phyloP scores from a whole-genome alignment of 495 filamentous ascomycete genomes.

The Recurvomyces mirabilis region DNA sequence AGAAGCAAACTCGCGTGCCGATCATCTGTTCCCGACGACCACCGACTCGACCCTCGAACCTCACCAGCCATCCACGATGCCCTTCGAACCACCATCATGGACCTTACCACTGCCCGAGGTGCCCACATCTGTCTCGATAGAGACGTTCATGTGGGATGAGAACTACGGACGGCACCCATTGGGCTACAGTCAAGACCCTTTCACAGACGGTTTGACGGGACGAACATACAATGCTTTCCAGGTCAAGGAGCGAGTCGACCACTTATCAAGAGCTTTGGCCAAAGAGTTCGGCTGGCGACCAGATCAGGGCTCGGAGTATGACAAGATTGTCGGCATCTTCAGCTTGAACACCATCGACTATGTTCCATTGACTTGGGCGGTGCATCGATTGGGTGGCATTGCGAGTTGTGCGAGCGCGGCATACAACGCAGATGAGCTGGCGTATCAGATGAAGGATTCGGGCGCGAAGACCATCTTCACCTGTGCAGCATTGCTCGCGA shows the following conservation, averaged over 20 bases:
- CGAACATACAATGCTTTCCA: constrained; percentile 56
- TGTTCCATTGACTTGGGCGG: constrained; percentile 60
- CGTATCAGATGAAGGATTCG: constrained; percentile 67
- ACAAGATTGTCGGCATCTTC: constrained; percentile 71
- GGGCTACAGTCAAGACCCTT: constrained; percentile 55
- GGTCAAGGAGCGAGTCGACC: constrained; percentile 54
- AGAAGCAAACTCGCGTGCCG: too few species aligned
- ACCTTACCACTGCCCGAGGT: constrained; percentile 57
- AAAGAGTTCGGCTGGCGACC: constrained; percentile 66
- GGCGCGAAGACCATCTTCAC: constrained; percentile 69
- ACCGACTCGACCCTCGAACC: too few species aligned
- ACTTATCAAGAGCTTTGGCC: constrained; percentile 56
- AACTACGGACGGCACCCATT: constrained; percentile 56
- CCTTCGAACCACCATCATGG: constrained; percentile 62
- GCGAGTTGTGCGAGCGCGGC: constrained; percentile 73
- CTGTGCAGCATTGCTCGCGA: constrained; percentile 60
- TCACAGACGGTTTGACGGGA: constrained; percentile 71
- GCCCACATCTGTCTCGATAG: constrained; percentile 65
- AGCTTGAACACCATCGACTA: constrained; percentile 81
- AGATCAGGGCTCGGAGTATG: constrained; percentile 70
- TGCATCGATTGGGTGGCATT: constrained; percentile 66
- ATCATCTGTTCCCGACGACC: too few species aligned
- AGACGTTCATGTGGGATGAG: constrained; percentile 72
- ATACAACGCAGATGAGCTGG: constrained; percentile 63
- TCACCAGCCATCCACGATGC: too few species aligned